phyloP scores from a whole-genome alignment of 129 eudicot genomes.

The Saposhnikovia divaricata region DNA sequence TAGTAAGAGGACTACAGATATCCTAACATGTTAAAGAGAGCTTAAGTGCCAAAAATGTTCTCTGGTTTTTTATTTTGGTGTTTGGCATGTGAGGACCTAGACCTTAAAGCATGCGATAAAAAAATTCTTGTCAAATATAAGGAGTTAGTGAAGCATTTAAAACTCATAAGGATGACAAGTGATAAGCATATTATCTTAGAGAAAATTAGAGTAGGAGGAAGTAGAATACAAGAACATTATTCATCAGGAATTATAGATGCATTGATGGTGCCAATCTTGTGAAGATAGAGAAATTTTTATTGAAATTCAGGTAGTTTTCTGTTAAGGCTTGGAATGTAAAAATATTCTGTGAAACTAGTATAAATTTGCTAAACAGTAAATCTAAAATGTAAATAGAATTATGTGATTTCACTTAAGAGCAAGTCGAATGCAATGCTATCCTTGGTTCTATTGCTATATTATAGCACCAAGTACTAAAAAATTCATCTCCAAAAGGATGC shows the following conservation, averaged over 20 bases:
- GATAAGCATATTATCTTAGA: background rate
- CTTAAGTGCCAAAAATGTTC: background rate
- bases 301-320: background rate
- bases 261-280: background rate
- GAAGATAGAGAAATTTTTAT: background rate
- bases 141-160: too few species aligned
- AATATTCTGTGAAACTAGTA: too few species aligned
- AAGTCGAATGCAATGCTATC: too few species aligned
- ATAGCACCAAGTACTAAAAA: too few species aligned
- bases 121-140: too few species aligned
- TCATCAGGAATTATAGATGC: background rate
- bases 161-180: background rate
- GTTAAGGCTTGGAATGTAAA: background rate
- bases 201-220: background rate
- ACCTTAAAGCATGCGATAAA: too few species aligned
- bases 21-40: background rate
- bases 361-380: background rate
- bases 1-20: constrained; percentile 12
- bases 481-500: too few species aligned
- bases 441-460: too few species aligned
- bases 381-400: too few species aligned
- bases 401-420: background rate
- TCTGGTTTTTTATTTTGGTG: background rate
- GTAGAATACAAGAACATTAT: background rate
- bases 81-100: background rate